These are phyloP conservation scores for Candida coleopterorum DNA, from an alignment of 805 yeast species.

Conservation along the genomic window DNA sequence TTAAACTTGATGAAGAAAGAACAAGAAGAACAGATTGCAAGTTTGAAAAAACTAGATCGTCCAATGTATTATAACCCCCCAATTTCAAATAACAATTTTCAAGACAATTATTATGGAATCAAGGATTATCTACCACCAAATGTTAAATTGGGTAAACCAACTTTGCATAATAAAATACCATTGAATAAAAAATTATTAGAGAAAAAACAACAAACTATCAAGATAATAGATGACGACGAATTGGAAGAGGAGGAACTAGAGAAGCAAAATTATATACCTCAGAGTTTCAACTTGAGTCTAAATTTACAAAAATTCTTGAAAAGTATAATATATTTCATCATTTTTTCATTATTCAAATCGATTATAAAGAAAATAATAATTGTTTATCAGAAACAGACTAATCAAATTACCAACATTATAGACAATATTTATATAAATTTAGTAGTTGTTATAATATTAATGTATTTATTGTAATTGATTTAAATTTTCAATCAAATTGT, in stretches of 20 bases:
- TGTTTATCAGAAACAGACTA: neutral
- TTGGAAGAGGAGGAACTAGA: conserved; percentile 24
- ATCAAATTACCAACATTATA: too few species aligned
- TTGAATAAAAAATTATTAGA: conserved; percentile 5
- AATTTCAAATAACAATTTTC: conserved; percentile 15
- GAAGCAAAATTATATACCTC: neutral
- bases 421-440: conserved; percentile 1
- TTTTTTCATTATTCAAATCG: conserved; percentile 20
- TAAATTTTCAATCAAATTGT: conserved; percentile 31
- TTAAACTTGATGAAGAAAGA: conserved; percentile 1
- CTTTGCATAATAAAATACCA: conserved; percentile 10
- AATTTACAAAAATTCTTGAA: conserved; percentile 29
- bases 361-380: conserved; percentile 10
- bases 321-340: conserved; percentile 22
- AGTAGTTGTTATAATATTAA: neutral
- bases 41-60: conserved; percentile 3
- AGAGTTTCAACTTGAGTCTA: neutral
- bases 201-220: conserved; percentile 2
- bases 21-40: conserved; percentile 1
- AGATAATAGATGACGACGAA: conserved; percentile 12
- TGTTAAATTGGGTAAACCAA: conserved; percentile 4
- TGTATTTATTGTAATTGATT: conserved; percentile 25
- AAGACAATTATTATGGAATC: conserved; percentile 22
- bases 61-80: conserved; percentile 32
- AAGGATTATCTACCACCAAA: conserved; percentile 23